Evolutionary conservation across 2,329 filamentous ascomycete genomes (phyloP).

Genomic region (Elsinoe perseae): DNA sequence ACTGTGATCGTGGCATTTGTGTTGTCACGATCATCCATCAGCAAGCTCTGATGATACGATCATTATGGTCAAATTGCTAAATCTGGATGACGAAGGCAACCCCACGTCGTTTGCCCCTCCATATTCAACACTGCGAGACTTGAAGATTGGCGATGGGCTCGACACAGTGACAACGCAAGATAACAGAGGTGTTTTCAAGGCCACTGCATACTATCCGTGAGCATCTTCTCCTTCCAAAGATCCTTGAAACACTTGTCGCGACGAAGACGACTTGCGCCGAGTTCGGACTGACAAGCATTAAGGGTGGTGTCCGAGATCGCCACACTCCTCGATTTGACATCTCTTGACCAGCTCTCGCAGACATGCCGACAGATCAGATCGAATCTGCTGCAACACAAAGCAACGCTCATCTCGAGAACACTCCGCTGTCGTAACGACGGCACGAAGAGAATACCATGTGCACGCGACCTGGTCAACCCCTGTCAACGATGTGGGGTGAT

Average conservation of each 20-base stretch:
- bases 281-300: constrained; percentile 19
- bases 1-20: background rate
- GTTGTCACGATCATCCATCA: background rate
- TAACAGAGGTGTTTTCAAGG: constrained; percentile 5
- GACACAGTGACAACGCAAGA: background rate
- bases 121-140: constrained; percentile 1
- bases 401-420: constrained; percentile 63
- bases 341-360: constrained; percentile 71
- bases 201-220: constrained; percentile 12
- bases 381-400: constrained; percentile 70
- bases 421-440: constrained; percentile 56
- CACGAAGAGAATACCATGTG: constrained; percentile 50
- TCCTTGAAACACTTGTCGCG: background rate
- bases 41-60: background rate
- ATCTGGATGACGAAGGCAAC: constrained; percentile 15
- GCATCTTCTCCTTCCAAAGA: background rate
- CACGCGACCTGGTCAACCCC: constrained; percentile 75
- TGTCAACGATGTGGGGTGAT: constrained; percentile 70
- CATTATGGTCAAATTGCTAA: constrained; percentile 14
- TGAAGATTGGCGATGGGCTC: constrained; percentile 1
- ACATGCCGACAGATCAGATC: constrained; percentile 74
- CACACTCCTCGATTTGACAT: constrained; percentile 73
- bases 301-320: constrained; percentile 73
- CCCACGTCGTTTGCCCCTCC: constrained; percentile 7
- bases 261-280: background rate